Evolutionary conservation across 129 eudicot genomes (phyloP).

Genomic region (Artemisia argyi): DNA sequence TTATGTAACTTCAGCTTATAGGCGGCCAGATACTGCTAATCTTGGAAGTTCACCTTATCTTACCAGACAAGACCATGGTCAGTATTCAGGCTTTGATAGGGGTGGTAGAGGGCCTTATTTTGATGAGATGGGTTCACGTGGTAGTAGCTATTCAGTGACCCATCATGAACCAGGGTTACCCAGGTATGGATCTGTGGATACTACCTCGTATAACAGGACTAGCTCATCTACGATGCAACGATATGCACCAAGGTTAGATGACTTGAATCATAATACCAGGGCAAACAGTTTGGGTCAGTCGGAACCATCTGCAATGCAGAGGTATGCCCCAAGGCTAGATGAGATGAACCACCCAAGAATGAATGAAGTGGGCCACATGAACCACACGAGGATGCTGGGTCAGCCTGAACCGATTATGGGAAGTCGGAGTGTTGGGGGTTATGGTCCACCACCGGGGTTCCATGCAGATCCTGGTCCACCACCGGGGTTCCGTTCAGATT

Average conservation of each 20-base stretch:
- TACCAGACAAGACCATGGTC: conserved; percentile 27
- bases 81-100: conserved; percentile 25
- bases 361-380: conserved; percentile 22
- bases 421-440: conserved; percentile 21
- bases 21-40: conserved; percentile 27
- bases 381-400: conserved; percentile 32
- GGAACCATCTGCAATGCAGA: conserved; percentile 4
- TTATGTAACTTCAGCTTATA: conserved; percentile 15
- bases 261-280: conserved; percentile 42
- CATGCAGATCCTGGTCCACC: conserved; percentile 16
- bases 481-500: conserved; percentile 32
- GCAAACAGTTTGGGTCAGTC: conserved; percentile 24
- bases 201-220: conserved; percentile 31
- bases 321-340: conserved; percentile 22
- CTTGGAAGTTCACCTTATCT: conserved; percentile 28
- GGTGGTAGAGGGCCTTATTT: conserved; percentile 23
- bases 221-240: conserved; percentile 51
- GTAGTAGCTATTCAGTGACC: conserved; percentile 23
- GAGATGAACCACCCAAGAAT: conserved; percentile 46
- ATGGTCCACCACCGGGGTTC: conserved; percentile 34
- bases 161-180: conserved; percentile 31
- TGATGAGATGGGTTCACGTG: conserved; percentile 26
- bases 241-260: conserved; percentile 65
- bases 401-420: conserved; percentile 21
- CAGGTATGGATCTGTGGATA: conserved; percentile 25